phyloP scores from a whole-genome alignment of 768 basidiomycete genomes.

The Gymnopilus dilepis region DNA sequence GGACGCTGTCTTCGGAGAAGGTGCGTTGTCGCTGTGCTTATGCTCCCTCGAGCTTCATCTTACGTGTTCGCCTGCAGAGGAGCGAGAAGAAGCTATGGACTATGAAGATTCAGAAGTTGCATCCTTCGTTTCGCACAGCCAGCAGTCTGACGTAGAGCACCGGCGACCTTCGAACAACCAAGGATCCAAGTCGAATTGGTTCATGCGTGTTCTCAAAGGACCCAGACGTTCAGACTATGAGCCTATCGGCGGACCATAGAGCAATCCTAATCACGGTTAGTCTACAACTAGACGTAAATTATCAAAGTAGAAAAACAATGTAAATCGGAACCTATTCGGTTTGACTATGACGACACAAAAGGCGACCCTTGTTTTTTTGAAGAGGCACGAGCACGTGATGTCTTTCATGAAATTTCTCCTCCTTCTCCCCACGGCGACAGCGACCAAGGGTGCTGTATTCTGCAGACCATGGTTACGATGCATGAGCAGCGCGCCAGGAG shows the following conservation, averaged over 20 bases:
- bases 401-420: slow-evolving; percentile 27
- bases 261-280: no score
- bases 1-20: slow-evolving; percentile 91
- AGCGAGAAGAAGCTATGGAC: slow-evolving; percentile 57
- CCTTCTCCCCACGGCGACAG: slow-evolving; percentile 22
- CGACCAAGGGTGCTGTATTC: slow-evolving; percentile 8
- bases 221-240: slow-evolving; percentile 41
- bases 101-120: slow-evolving; percentile 70
- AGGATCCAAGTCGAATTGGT: slow-evolving; percentile 38
- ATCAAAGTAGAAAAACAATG: background rate
- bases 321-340: slow-evolving; percentile 5
- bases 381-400: slow-evolving; percentile 28
- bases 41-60: background rate
- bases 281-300: no score
- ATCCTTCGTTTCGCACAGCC: slow-evolving; percentile 52
- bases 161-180: background rate
- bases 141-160: slow-evolving; percentile 6
- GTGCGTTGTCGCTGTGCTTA: slow-evolving; percentile 35
- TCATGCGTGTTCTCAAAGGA: slow-evolving; percentile 54
- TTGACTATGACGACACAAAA: background rate
- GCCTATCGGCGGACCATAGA: slow-evolving; percentile 44
- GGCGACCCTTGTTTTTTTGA: background rate
- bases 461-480: slow-evolving; percentile 15
- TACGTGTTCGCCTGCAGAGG: slow-evolving; percentile 23
- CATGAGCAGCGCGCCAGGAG: slow-evolving; percentile 22